These are phyloP conservation scores for Collybiopsis luxurians DNA, from an alignment of 768 basidiomycete genomes.

Conservation along the genomic window DNA sequence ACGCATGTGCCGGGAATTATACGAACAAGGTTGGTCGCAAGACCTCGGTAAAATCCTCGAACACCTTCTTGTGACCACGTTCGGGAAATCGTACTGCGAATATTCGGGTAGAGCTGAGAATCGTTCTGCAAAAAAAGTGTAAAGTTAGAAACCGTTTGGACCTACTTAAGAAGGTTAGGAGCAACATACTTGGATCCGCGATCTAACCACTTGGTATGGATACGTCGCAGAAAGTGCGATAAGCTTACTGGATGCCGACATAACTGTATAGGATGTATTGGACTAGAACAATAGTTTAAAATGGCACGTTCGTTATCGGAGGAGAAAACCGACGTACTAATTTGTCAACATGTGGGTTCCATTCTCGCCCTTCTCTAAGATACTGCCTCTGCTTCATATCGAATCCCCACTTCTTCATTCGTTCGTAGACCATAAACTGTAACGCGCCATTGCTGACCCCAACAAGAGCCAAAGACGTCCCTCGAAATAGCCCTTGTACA, in stretches of 20 bases:
- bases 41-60: constrained; percentile 89
- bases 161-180: not conserved
- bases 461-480: constrained; percentile 83
- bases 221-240: constrained; percentile 84
- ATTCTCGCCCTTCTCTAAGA: constrained; percentile 57
- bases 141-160: not conserved
- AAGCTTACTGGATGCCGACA: constrained; percentile 90
- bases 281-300: constrained; percentile 50
- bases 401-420: constrained; percentile 90
- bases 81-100: constrained; percentile 73
- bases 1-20: constrained; percentile 97
- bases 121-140: not conserved
- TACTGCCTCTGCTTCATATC: constrained; percentile 69
- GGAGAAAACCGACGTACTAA: constrained; percentile 53
- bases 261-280: constrained; percentile 86
- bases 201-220: constrained; percentile 96
- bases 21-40: constrained; percentile 90
- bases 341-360: constrained; percentile 77
- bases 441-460: constrained; percentile 94
- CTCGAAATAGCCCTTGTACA: constrained; percentile 75
- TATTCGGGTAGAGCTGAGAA: constrained; percentile 70
- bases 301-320: not conserved
- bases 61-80: constrained; percentile 83
- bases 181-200: constrained; percentile 80
- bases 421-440: constrained; percentile 95